phyloP scores from a whole-genome alignment of 441 rosid species.

The California macrophylla region DNA sequence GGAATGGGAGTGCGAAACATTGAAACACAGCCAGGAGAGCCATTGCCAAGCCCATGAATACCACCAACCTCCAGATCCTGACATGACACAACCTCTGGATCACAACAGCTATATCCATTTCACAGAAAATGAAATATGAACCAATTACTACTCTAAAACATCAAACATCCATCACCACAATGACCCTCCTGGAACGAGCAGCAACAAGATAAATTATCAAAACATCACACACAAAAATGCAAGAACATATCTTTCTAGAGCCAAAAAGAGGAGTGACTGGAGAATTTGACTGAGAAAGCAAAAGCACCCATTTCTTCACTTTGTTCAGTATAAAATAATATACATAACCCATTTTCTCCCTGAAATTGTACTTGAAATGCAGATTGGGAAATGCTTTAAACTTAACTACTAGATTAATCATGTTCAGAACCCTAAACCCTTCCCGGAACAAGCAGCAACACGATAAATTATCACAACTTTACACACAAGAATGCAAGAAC shows the following conservation, averaged over 20 bases:
- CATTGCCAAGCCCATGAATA: conserved; percentile 29
- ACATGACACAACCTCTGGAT: conserved; percentile 27
- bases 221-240: not conserved
- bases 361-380: not conserved
- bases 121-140: conserved; percentile 10
- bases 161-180: not conserved
- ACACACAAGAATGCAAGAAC: not conserved
- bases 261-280: not conserved
- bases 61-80: conserved; percentile 38
- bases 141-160: not conserved
- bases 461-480: not conserved
- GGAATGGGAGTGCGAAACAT: conserved; percentile 37
- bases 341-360: not conserved
- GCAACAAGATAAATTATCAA: not conserved
- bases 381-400: not conserved
- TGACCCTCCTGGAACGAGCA: conserved; percentile 2
- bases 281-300: not conserved
- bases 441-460: not conserved
- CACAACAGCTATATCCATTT: conserved; percentile 29
- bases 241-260: not conserved
- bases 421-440: not conserved
- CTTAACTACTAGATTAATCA: not conserved
- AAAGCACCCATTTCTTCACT: not conserved
- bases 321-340: not conserved
- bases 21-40: conserved; percentile 34